Conservation (phyloP, 495 filamentous ascomycete species). For the Xylaria sp. region DNA sequence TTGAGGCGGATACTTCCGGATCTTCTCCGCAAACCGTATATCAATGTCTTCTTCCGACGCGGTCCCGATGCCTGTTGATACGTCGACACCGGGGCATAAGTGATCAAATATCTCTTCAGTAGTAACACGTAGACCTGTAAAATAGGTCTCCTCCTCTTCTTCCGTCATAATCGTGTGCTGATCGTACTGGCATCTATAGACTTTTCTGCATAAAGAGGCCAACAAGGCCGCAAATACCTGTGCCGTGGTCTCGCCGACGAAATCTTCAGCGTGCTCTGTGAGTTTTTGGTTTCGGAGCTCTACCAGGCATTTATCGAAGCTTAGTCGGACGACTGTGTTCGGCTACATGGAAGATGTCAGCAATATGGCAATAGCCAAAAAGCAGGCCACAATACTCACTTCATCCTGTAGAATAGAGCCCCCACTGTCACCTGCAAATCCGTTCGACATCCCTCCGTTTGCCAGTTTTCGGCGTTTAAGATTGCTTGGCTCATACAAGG, state of each 20-base stretch:
- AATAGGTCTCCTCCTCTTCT: conserved; percentile 57
- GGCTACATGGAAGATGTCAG: conserved; percentile 45
- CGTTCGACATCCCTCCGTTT: conserved; percentile 43
- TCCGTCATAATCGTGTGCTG: conserved; percentile 55
- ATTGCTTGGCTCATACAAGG: conserved; percentile 36
- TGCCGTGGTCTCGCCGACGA: conserved; percentile 68
- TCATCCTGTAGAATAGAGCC: conserved; percentile 47
- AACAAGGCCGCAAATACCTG: conserved; percentile 79
- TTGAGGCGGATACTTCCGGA: conserved; percentile 44
- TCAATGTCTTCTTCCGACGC: conserved; percentile 48
- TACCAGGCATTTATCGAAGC: conserved; percentile 84
- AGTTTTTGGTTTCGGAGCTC: conserved; percentile 80
- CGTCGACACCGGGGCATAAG: conserved; percentile 52
- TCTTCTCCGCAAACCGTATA: conserved; percentile 48
- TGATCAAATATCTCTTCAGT: conserved; percentile 56
- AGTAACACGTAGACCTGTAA: conserved; percentile 44
- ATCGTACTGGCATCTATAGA: conserved; percentile 68
- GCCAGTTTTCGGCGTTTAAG: conserved; percentile 57
- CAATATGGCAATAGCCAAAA: conserved; percentile 4
- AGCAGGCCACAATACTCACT: conserved; percentile 29
- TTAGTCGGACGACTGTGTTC: conserved; percentile 75
- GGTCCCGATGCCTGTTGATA: conserved; percentile 52
- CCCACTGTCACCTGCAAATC: conserved; percentile 42
- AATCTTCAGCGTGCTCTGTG: conserved; percentile 63
- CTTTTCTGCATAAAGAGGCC: conserved; percentile 69